These are phyloP conservation scores for Cystobasidiopsis lactophilus DNA, from an alignment of 768 basidiomycete species.

Conservation along the genomic window DNA sequence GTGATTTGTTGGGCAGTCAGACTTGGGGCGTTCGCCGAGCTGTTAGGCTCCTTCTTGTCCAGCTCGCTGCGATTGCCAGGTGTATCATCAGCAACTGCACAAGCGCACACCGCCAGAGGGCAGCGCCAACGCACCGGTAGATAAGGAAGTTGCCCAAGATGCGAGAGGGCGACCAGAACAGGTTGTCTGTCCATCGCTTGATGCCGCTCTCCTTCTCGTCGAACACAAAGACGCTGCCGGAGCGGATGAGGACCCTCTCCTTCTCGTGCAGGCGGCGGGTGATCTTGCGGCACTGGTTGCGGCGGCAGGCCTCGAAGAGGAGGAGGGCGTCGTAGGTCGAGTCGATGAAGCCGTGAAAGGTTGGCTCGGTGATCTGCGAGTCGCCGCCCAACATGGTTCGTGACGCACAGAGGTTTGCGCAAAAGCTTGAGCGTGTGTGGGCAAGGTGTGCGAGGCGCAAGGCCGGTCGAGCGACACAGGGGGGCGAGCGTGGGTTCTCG, in stretches of 20 bases:
- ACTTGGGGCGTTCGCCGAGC: too few species aligned
- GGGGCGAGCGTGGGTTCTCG: too few species aligned
- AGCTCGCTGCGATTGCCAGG: too few species aligned
- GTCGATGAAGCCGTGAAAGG: constrained; percentile 59
- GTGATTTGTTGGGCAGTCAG: constrained; percentile 2
- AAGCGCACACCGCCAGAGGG: too few species aligned
- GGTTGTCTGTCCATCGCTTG: constrained; percentile 95
- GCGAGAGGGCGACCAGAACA: constrained; percentile 79
- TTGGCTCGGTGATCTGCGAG: constrained; percentile 7
- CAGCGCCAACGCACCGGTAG: too few species aligned
- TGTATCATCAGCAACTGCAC: too few species aligned
- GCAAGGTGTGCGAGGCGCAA: too few species aligned
- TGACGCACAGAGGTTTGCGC: too few species aligned
- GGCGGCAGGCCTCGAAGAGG: constrained; percentile 77
- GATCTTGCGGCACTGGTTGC: constrained; percentile 74
- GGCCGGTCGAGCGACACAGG: too few species aligned
- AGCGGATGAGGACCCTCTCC: constrained; percentile 63
- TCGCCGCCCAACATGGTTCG: too few species aligned
- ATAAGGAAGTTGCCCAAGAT: constrained; percentile 88
- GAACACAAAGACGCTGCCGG: constrained; percentile 87
- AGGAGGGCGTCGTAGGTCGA: constrained; percentile 88
- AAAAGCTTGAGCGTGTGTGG: too few species aligned
- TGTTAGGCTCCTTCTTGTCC: background rate
- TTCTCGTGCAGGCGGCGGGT: constrained; percentile 81
- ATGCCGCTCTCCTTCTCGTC: constrained; percentile 94